Evolutionary conservation across 2,329 filamentous ascomycete species (phyloP), one percentile per base, ranked within the genome.

Genomic region (Rosellinia necatrix): DNA sequence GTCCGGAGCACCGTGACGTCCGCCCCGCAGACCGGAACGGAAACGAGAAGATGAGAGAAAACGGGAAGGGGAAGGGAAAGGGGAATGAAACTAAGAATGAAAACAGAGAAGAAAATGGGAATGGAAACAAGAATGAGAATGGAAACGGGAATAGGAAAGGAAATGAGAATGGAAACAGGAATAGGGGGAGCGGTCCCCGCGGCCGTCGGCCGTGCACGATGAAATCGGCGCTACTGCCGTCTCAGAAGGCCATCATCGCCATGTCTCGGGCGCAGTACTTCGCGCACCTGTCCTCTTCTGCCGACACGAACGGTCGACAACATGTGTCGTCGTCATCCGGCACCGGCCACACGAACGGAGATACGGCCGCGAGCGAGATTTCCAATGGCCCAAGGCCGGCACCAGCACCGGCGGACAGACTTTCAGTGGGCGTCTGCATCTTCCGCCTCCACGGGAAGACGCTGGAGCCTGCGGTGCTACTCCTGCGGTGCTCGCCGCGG

Each of bases 181-280:
- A 40, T 12, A 21, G 37, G 4, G n/a, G n/a, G n/a, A n/a, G n/a
- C n/a, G n/a, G n/a, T n/a, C n/a, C n/a, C n/a, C n/a, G n/a, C n/a
- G n/a, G n/a, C n/a, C n/a, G n/a, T n/a, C n/a, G n/a, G n/a, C n/a
- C n/a, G n/a, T 22, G 32, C 7, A 54, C 25, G 44, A 49, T 59
- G 43, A 34, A 53, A 37, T 50, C 66, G 22, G 61, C 61, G 22
- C 62, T 70, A 6, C 61, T 63, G 25, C 61, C 62, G 22, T 54
- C 54, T 30, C 64, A 71, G 46, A 70, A 69, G 51, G 54, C 56
- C 35, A 60, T 67, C 9, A 59, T 70, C 8, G 66, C 68, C 49
- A 71, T 71, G 68, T 70, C 68, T 19, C 64, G 66, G n/a, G 60
- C 60, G 19, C 60, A 67, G 53, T 71, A 63, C 51, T 56, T 69